phyloP scores from a whole-genome alignment of 257 asterid genomes.

The Fraxinus anomala region DNA sequence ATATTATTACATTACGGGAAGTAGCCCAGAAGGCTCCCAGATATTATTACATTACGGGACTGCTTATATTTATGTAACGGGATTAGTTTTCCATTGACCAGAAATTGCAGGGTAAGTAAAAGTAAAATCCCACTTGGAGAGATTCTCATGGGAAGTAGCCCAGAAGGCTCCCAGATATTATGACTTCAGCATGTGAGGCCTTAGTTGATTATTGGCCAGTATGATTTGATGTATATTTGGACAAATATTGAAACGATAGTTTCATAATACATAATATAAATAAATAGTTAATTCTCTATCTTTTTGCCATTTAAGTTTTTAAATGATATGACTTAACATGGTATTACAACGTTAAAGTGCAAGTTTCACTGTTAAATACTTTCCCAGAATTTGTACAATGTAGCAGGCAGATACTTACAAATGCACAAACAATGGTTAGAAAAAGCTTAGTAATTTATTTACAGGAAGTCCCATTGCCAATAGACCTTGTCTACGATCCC shows the following conservation, averaged over 20 bases:
- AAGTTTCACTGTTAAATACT: constrained; percentile 26
- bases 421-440: constrained; percentile 46
- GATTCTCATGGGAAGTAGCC: not conserved
- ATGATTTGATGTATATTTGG: not conserved
- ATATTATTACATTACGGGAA: no score
- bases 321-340: no score
- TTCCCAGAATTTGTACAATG: constrained; percentile 38
- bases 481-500: constrained; percentile 94
- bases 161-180: not conserved
- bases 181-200: not conserved
- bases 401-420: constrained; percentile 44
- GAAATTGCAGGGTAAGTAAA: not conserved
- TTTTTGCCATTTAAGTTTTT: no score
- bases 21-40: no score
- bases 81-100: no score
- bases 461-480: constrained; percentile 95
- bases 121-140: not conserved
- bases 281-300: no score
- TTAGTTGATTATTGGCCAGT: not conserved
- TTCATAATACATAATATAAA: no score
- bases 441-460: constrained; percentile 27
- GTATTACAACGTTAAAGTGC: no score
- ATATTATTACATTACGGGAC: no score
- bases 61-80: no score
- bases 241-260: not conserved